Evolutionary conservation across 2,329 filamentous ascomycete species (phyloP).

Genomic region (Botrytis elliptica): DNA sequence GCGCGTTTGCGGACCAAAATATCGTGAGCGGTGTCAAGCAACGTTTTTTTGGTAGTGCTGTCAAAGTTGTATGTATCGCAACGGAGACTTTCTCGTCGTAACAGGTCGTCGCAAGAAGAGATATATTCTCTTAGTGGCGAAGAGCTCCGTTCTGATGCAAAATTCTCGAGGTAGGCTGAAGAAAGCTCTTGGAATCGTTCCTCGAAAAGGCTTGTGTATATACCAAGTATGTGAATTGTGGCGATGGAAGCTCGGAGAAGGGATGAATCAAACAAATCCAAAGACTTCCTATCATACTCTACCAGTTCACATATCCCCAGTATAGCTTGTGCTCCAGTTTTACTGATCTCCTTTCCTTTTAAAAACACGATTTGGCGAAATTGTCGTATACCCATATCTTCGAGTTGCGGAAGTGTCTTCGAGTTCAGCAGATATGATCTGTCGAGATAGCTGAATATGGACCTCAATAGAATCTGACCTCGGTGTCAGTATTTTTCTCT

Average conservation of each 20-base stretch:
- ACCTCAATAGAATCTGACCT: constrained; percentile 69
- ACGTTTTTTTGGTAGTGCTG: constrained; percentile 73
- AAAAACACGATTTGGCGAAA: constrained; percentile 63
- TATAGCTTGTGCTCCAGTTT: constrained; percentile 44
- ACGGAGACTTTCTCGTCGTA: constrained; percentile 69
- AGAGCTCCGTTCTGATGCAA: constrained; percentile 64
- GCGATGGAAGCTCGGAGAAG: constrained; percentile 74
- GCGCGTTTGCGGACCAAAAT: constrained; percentile 70
- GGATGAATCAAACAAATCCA: constrained; percentile 56
- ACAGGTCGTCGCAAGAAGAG: constrained; percentile 62
- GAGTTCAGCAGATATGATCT: constrained; percentile 80
- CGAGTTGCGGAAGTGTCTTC: constrained; percentile 67
- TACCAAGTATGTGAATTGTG: constrained; percentile 80
- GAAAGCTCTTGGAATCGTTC: constrained; percentile 69
- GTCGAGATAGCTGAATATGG: constrained; percentile 92
- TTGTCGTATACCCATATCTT: constrained; percentile 74
- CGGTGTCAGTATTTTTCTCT: constrained; percentile 20
- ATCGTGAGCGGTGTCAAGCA: constrained; percentile 71
- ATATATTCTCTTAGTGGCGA: constrained; percentile 74
- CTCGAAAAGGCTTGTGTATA: constrained; percentile 81
- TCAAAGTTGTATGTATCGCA: constrained; percentile 83
- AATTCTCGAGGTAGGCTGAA: constrained; percentile 64
- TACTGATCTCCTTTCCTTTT: constrained; percentile 36
- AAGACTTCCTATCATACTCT: constrained; percentile 63
- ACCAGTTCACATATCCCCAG: constrained; percentile 74